These are phyloP conservation scores for Trichoderma aggressivum DNA, from an alignment of 2,329 filamentous ascomycete genomes.

Conservation along the genomic window DNA sequence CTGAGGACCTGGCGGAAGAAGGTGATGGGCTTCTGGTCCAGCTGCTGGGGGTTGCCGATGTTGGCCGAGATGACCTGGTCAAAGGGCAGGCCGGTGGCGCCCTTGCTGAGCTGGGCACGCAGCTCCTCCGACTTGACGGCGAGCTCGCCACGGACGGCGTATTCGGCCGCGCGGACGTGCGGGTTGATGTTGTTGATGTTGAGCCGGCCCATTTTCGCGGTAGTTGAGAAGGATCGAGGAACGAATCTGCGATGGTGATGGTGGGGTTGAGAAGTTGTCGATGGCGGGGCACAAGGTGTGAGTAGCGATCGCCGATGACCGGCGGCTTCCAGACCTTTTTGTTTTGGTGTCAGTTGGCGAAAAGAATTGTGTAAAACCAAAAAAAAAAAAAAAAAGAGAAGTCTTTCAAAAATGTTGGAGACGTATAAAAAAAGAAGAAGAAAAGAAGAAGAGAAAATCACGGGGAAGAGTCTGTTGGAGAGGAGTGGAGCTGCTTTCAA, in stretches of 20 bases:
- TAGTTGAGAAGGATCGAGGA: conserved; percentile 8
- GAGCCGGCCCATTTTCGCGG: conserved; percentile 46
- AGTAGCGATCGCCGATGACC: conserved; percentile 15
- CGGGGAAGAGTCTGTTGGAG: background rate
- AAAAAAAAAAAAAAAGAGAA: background rate
- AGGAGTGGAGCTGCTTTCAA: background rate
- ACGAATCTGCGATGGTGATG: conserved; percentile 36
- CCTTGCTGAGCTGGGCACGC: conserved; percentile 66
- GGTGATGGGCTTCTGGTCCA: conserved; percentile 98
- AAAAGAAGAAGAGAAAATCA: background rate
- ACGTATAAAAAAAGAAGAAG: background rate
- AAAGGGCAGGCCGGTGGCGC: conserved; percentile 67
- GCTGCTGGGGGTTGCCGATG: conserved; percentile 97
- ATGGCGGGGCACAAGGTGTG: conserved; percentile 21
- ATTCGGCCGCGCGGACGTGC: conserved; percentile 81
- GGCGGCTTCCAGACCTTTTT: conserved; percentile 14
- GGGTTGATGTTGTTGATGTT: conserved; percentile 89
- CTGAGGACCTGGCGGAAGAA: conserved; percentile 98
- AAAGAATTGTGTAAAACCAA: background rate
- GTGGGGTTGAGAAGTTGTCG: conserved; percentile 27
- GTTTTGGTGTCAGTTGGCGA: background rate
- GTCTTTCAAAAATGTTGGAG: background rate
- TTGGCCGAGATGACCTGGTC: conserved; percentile 92
- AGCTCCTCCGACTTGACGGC: conserved; percentile 92
- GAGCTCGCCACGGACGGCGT: conserved; percentile 94